A percentile compares a stretch with the other conserved stretches of the same genome.
Conservation (phyloP, 1,284 basidiomycete species). For the Sparassis latifolia region DNA sequence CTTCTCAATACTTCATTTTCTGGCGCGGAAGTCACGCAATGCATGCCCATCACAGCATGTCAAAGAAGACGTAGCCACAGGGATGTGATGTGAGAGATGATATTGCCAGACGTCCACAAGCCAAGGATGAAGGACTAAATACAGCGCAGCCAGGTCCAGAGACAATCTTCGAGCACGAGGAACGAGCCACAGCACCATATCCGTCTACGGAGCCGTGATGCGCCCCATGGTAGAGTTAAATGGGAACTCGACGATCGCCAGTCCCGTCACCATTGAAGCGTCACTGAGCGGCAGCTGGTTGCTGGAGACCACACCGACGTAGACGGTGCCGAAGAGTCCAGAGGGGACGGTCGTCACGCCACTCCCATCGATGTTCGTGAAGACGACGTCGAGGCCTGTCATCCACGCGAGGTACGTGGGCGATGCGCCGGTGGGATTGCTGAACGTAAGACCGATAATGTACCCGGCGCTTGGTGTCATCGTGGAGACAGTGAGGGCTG, state of each 20-base stretch:
- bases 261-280: constrained; percentile 11
- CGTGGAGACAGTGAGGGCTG: constrained; percentile 24
- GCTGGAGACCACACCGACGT: constrained; percentile 14
- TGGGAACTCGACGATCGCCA: constrained; percentile 14
- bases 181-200: too few relatives aligned
- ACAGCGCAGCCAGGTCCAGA: too few relatives aligned
- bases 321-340: constrained; percentile 14
- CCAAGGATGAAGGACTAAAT: too few relatives aligned
- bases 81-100: too few relatives aligned
- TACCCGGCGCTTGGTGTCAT: constrained; percentile 19
- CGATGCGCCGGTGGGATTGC: constrained; percentile 3
- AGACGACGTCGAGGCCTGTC: constrained; percentile 11
- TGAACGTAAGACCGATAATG: constrained; percentile 22
- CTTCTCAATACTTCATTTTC: too few relatives aligned
- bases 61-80: too few relatives aligned
- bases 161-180: too few relatives aligned
- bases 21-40: too few relatives aligned
- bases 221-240: constrained; percentile 5
- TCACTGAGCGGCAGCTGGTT: constrained; percentile 7
- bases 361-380: constrained; percentile 9
- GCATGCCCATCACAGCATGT: too few relatives aligned
- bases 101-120: too few relatives aligned
- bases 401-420: constrained; percentile 14
- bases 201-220: too few relatives aligned
- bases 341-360: constrained; percentile 14